Base-by-base conservation (phyloP, 352 stramenopile species). In the Phytophthora crassamura region DNA sequence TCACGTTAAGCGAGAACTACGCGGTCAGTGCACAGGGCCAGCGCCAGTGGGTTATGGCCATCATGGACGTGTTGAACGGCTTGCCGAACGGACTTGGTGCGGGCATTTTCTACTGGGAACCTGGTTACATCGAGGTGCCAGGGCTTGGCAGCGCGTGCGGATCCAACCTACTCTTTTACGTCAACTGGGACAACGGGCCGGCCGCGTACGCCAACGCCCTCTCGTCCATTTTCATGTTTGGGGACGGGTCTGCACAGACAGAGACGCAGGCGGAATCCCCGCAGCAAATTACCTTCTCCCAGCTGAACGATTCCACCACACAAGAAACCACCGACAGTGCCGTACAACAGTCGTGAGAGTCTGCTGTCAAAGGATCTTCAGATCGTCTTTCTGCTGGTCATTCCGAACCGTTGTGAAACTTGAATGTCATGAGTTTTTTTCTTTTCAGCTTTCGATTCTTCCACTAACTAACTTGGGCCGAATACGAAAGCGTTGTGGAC, bases 61-160 rank as follows among this genome's bases (percentile, higher is more conserved):
- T 74, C 18, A 66, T 71, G 35, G 47, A 69, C 16, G 66, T 74
- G 8, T 42, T 74, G 22, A 48, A 74, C 22, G 41, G 46, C 3
- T 51, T 77, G 36, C 65, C 69, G 4, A 68, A 59, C 7, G 53
- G 65, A 12, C 57, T 75, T 0, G 65, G 69, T 4, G 65, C 69
- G 11, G 69, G 69, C 8, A 63, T 77, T 42, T 77, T 72, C 55
- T 77, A 77, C 60, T 77, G 69, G 65, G 69, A 77, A 50, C 69
- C 69, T 9, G 69, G 50, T 1, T 77, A 75, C n/a, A 62, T 77
- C 11, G 58, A 53, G 16, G 57, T 65, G 10, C 54, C 64, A 12
- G 52, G 69, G 6, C 56, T 77, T 12, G 69, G 69, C 30, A 77
- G 69, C 48, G 18, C 60, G 3, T 77, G 69, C 20, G 61, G 57